Evolutionary conservation across 202 grass and related monocot genomes (phyloP), one percentile per base, ranked within the genome.

Genomic region (Cymbopogon flexuosus): DNA sequence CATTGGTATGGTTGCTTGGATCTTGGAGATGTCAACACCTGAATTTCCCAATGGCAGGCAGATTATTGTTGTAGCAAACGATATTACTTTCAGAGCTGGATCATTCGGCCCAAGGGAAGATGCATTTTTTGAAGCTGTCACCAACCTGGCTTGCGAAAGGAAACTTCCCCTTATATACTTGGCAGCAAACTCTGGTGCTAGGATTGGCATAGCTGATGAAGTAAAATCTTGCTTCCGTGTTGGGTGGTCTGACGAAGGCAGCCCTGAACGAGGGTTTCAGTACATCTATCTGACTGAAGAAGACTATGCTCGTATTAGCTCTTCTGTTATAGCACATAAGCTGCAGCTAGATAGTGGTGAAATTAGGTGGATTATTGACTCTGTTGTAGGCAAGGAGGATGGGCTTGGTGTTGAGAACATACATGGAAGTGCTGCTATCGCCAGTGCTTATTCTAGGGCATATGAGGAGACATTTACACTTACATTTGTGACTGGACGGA

Each of bases 71-170:
- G 71, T 94, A 35, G 89, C 92, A 85, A 94, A 94, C 81, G 92
- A 94, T 83, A 81, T 89, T 58, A 94, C 92, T 60, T 94, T 94
- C 30, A 91, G 79, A 87, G 88, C 82, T 85, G 92, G 92, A 68
- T 94, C 92, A 18, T 94, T 94, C 85, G 86, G 92, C 59, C 92
- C 92, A 77, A 83, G 81, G 65, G 92, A 94, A 94, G 92, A 94
- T 83, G 92, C 92, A 70, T 94, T 94, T 90, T 94, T 94, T 85
- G 81, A 91, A 85, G 78, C 92, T 35, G 92, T 94, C 52, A 91
- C 92, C 18, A 94, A 94, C 35, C 87, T 94, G 18, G 89, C 89
- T 35, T 94, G 92, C 18, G 89, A 89, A 36, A 91, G 66, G 79
- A 94, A 94, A 18, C 92, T 94, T 81, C 92, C 92, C 56, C 86